Percentiles rank a stretch among this genome's conserved stretches.
Conservation (phyloP, 148 eudicot species). For the Amaranthus hypochondriacus region DNA sequence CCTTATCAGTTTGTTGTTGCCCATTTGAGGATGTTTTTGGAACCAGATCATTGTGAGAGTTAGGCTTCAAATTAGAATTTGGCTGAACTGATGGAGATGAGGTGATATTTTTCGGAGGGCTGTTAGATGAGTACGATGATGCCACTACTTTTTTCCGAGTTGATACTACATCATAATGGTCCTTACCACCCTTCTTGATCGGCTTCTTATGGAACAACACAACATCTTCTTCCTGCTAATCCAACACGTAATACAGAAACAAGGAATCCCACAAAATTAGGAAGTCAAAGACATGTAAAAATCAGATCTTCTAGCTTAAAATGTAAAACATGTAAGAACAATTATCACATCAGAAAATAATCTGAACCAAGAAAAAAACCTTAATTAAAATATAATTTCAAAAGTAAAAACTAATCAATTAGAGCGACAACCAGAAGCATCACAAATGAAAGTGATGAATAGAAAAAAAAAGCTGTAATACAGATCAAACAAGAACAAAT, state of each 20-base stretch:
- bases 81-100: conserved; percentile 21
- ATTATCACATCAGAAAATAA: no score
- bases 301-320: background rate
- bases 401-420: no score
- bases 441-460: background rate
- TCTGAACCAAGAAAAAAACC: no score
- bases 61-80: conserved; percentile 31
- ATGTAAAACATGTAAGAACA: no score
- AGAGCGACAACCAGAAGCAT: no score
- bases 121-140: conserved; percentile 33
- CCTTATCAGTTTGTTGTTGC: conserved; percentile 29
- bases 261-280: background rate
- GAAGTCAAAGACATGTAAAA: background rate
- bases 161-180: conserved; percentile 28
- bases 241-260: background rate
- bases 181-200: conserved; percentile 39
- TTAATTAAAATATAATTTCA: no score
- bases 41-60: conserved; percentile 24
- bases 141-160: conserved; percentile 29
- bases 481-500: background rate
- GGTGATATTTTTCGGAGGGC: conserved; percentile 38
- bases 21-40: conserved; percentile 36
- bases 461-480: background rate
- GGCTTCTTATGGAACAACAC: conserved; percentile 39
- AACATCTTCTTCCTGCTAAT: conserved; percentile 44